Evolutionary conservation across 2,329 filamentous ascomycete species (phyloP).

Genomic region (Dissoconium aciculare): DNA sequence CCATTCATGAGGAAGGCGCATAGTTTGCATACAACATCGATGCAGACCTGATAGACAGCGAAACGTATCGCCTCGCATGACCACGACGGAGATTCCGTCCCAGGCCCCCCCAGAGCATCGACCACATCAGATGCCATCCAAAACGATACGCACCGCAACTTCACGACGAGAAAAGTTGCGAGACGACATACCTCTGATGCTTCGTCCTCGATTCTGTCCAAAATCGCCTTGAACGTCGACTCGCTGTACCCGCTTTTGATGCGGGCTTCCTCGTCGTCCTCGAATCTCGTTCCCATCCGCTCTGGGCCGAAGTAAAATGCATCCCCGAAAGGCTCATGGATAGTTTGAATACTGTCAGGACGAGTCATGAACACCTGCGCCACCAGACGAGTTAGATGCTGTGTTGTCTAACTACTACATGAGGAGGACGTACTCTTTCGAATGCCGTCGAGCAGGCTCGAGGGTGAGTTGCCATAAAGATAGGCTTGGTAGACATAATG

Average conservation of each 20-base stretch:
- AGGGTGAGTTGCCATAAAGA: constrained; percentile 89
- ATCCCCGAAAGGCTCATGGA: constrained; percentile 94
- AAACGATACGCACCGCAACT: too few relatives aligned
- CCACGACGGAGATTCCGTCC: too few relatives aligned
- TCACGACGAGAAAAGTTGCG: too few relatives aligned
- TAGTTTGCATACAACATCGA: too few relatives aligned
- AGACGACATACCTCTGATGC: constrained; percentile 54
- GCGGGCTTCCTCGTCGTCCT: constrained; percentile 45
- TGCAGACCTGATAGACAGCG: too few relatives aligned
- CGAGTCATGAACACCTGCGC: constrained; percentile 89
- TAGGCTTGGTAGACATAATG: constrained; percentile 58
- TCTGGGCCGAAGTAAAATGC: constrained; percentile 94
- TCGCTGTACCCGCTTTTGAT: constrained; percentile 49
- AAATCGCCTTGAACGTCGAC: constrained; percentile 60
- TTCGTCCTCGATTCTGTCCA: constrained; percentile 59
- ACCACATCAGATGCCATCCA: too few relatives aligned
- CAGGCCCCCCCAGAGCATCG: too few relatives aligned
- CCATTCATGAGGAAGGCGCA: too few relatives aligned
- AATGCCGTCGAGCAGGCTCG: constrained; percentile 94
- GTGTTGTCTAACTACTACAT: constrained; percentile 2
- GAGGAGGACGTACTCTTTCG: constrained; percentile 54
- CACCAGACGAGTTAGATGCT: constrained; percentile 8
- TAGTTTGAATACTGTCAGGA: constrained; percentile 60
- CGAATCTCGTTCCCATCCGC: constrained; percentile 64
- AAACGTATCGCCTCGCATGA: too few relatives aligned